These are phyloP conservation scores for Kwoniella sp. DNA, from an alignment of 768 basidiomycete genomes.

Conservation along the genomic window DNA sequence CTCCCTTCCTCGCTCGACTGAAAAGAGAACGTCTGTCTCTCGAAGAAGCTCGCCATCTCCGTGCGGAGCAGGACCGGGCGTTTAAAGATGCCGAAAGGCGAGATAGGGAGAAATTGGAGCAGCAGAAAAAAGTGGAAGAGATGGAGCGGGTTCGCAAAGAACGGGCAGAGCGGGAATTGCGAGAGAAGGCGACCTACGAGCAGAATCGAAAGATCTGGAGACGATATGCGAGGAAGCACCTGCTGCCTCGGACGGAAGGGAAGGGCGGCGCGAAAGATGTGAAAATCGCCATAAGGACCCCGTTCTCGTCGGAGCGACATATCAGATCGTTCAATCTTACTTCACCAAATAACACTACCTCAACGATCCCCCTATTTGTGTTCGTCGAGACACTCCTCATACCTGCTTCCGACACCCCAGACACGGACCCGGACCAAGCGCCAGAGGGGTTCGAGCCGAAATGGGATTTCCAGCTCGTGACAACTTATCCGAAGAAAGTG, in stretches of 20 bases:
- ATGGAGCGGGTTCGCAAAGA: slow-evolving; percentile 34
- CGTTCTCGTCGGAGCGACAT: slow-evolving; percentile 40
- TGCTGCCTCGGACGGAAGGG: slow-evolving; percentile 55
- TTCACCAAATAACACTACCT: slow-evolving; percentile 9
- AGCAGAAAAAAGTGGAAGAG: slow-evolving; percentile 63
- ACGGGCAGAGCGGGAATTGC: slow-evolving; percentile 42
- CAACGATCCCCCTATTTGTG: slow-evolving; percentile 40
- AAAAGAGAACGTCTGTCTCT: slow-evolving; percentile 58
- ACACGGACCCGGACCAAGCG: slow-evolving; percentile 34
- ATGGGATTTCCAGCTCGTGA: slow-evolving; percentile 45
- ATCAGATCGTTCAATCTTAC: slow-evolving; percentile 36
- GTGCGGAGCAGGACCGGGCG: slow-evolving; percentile 74
- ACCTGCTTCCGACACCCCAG: slow-evolving; percentile 18
- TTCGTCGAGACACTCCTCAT: slow-evolving; percentile 53
- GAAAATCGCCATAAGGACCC: slow-evolving; percentile 53
- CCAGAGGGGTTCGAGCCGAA: slow-evolving; percentile 27
- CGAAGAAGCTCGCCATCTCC: slow-evolving; percentile 64
- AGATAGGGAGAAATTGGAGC: slow-evolving; percentile 69
- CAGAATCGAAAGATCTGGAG: slow-evolving; percentile 61
- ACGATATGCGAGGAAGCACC: slow-evolving; percentile 63
- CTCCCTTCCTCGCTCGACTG: slow-evolving; percentile 71
- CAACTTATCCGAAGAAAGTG: slow-evolving; percentile 48
- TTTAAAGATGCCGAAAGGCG: slow-evolving; percentile 67
- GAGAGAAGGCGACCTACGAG: slow-evolving; percentile 43
- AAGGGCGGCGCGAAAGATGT: slow-evolving; percentile 10